Evolutionary conservation across 352 stramenopile species (phyloP), one percentile per base, ranked within the genome.

Genomic region (Globisporangium radiosum): DNA sequence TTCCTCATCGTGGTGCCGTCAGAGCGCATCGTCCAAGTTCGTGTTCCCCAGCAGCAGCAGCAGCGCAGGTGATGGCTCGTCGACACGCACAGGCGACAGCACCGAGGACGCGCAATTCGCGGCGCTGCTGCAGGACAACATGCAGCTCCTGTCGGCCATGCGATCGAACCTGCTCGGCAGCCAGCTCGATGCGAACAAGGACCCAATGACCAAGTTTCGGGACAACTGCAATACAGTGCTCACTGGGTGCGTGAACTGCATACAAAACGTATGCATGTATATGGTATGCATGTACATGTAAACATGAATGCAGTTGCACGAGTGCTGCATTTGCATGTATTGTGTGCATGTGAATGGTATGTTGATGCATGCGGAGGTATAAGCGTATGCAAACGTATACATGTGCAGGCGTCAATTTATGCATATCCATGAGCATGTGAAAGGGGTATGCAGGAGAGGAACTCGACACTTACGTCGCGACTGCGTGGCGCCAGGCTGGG

Each of bases 111-210:
- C 57, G 7, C 76, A 86, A 52, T 64, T 90, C 5, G 70, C 66
- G 4, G 76, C 68, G 14, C 63, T 90, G 37, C 68, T 90, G 39
- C 71, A 91, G 54, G 80, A 91, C 44, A 93, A 93, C 65, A 65
- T 84, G 33, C 50, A 75, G 47, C 64, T 75, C 4, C 68, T 91
- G 54, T 78, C 85, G 44, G 74, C 73, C 11, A 90, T 93, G 61
- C 79, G 79, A 8, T 76, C 76, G 45, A 93, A 91, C 58, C 62
- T 91, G 15, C 52, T 87, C 19, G 76, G 75, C 54, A 79, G 81
- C 63, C 78, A 80, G 53, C 58, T 71, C 0, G 68, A 78, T 51
- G 69, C 80, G 45, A 90, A 90, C 52, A 47, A 59, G 17, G 54
- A 66, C 36, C 68, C 81, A 38, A 90, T 93, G 75, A 36, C 65